Evolutionary conservation across 768 basidiomycete genomes (phyloP).

Genomic region (Amanita exitialis): DNA sequence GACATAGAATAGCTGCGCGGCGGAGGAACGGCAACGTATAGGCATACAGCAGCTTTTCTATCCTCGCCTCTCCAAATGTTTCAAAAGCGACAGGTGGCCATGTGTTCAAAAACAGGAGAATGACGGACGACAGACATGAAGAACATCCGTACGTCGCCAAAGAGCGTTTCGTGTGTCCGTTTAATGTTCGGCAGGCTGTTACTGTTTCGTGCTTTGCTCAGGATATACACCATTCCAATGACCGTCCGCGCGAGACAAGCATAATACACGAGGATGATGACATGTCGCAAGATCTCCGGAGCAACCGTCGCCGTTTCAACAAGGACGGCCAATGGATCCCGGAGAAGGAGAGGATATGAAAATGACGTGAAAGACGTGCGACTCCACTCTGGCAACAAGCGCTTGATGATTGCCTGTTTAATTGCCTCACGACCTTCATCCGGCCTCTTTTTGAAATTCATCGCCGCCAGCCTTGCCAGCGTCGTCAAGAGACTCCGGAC

Average conservation of each 20-base stretch:
- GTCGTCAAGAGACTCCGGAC: slow-evolving; percentile 68
- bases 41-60: slow-evolving; percentile 78
- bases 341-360: slow-evolving; percentile 75
- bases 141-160: slow-evolving; percentile 81
- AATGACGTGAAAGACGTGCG: slow-evolving; percentile 75
- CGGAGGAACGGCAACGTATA: slow-evolving; percentile 92
- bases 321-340: slow-evolving; percentile 85
- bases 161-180: slow-evolving; percentile 58
- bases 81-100: slow-evolving; percentile 71
- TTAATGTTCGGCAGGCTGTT: slow-evolving; percentile 31
- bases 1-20: slow-evolving; percentile 75
- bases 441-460: slow-evolving; percentile 59
- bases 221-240: slow-evolving; percentile 74
- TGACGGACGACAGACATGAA: slow-evolving; percentile 88
- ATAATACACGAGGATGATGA: slow-evolving; percentile 85
- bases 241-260: slow-evolving; percentile 81
- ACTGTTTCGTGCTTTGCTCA: slow-evolving; percentile 61
- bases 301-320: slow-evolving; percentile 86
- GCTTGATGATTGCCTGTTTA: slow-evolving; percentile 80
- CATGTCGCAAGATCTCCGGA: slow-evolving; percentile 82
- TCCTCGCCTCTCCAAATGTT: slow-evolving; percentile 71
- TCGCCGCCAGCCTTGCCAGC: slow-evolving; percentile 50
- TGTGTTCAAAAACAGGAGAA: slow-evolving; percentile 80
- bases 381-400: slow-evolving; percentile 88
- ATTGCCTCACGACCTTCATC: slow-evolving; percentile 74